Percentiles rank a stretch among this genome's conserved stretches.
phyloP scores from a whole-genome alignment of 148 eudicot species.

The Euryodendron excelsum region DNA sequence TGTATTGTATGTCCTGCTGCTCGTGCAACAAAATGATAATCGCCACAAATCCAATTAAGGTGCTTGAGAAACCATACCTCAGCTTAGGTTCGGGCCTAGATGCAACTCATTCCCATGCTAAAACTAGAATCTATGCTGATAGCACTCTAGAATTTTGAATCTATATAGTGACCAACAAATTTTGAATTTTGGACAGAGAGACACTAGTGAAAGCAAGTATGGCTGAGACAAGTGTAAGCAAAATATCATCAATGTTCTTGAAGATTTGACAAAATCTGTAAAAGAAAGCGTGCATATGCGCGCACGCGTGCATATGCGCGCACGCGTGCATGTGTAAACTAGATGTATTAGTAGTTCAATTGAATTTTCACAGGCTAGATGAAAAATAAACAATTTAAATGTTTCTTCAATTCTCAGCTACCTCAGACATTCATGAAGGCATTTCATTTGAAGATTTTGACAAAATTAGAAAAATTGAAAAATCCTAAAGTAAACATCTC shows the following conservation, averaged over 20 bases:
- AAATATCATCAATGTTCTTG: background rate
- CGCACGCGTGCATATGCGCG: too few species aligned
- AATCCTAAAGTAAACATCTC: background rate
- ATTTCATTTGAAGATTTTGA: background rate
- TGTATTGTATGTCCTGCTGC: background rate
- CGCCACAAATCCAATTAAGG: background rate
- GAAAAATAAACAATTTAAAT: background rate
- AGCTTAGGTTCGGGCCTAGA: background rate
- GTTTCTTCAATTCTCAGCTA: background rate
- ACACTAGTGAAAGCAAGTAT: background rate
- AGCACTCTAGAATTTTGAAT: background rate
- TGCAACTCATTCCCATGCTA: background rate
- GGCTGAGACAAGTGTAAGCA: background rate
- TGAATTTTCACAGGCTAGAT: background rate
- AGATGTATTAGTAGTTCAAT: background rate
- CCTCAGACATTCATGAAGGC: background rate
- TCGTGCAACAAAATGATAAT: background rate
- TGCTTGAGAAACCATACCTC: background rate
- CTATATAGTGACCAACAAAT: too few species aligned
- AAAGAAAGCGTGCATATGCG: background rate
- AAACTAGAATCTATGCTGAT: background rate
- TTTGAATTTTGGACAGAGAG: background rate
- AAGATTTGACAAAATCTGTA: background rate
- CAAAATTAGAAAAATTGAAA: background rate
- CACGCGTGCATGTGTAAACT: too few species aligned